A percentile compares a stretch with the other conserved stretches of the same genome.
These are phyloP conservation scores for Gaultheria prostrata DNA, from an alignment of 148 eudicot genomes.

Conservation along the genomic window DNA sequence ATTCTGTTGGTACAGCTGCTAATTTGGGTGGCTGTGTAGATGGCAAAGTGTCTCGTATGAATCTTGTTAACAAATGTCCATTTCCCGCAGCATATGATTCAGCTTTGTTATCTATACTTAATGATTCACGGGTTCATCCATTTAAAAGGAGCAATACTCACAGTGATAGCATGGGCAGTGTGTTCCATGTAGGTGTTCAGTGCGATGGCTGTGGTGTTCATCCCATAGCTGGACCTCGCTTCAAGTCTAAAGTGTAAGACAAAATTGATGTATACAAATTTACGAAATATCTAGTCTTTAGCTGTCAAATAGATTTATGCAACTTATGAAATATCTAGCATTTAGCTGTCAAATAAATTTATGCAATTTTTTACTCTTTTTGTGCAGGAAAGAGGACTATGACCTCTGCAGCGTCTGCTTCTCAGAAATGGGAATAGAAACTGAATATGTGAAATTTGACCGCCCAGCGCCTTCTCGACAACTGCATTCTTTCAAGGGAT, in stretches of 20 bases:
- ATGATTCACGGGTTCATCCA: slow-evolving; percentile 18
- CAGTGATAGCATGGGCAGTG: slow-evolving; percentile 26
- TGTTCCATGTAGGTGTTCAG: slow-evolving; percentile 67
- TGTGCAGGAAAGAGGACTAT: slow-evolving; percentile 59
- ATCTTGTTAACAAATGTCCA: slow-evolving; percentile 28
- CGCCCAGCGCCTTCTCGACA: slow-evolving; percentile 31
- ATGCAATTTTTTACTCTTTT: not conserved
- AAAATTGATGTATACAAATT: not conserved
- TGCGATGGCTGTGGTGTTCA: slow-evolving; percentile 83
- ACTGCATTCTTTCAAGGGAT: slow-evolving; percentile 21
- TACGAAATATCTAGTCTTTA: not conserved
- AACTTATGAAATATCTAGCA: not conserved
- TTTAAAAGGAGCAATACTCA: slow-evolving; percentile 22
- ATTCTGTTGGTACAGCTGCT: not conserved
- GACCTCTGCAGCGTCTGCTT: slow-evolving; percentile 78
- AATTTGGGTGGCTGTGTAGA: not conserved
- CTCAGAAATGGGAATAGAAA: slow-evolving; percentile 40
- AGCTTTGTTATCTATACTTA: slow-evolving; percentile 8
- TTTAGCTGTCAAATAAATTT: not conserved
- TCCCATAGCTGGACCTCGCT: slow-evolving; percentile 87
- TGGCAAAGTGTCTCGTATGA: slow-evolving; percentile 3
- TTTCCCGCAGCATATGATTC: slow-evolving; percentile 26
- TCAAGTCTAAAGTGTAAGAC: slow-evolving; percentile 83
- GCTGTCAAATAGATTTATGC: not conserved
- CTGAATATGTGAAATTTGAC: slow-evolving; percentile 62